Evolutionary conservation across 495 filamentous ascomycete genomes (phyloP).

Genomic region (Chaetomium cochliodes): DNA sequence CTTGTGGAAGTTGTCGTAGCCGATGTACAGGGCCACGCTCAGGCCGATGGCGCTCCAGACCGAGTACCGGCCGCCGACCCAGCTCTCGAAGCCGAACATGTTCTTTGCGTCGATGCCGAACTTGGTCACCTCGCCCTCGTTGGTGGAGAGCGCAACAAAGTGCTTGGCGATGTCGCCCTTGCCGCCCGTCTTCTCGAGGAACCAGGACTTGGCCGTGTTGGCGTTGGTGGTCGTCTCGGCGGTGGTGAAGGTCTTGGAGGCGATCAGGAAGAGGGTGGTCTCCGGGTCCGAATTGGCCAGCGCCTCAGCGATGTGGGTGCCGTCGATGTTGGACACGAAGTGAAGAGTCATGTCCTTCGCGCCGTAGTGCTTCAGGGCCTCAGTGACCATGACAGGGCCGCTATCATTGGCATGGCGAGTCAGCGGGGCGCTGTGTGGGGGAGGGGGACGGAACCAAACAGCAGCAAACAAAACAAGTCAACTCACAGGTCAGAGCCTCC

Average conservation of each 20-base stretch:
- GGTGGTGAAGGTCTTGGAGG: constrained; percentile 99
- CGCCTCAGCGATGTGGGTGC: constrained; percentile 95
- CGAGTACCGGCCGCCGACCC: constrained; percentile 97
- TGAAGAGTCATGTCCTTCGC: constrained; percentile 81
- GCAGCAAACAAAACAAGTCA: constrained; percentile 49
- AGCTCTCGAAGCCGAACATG: constrained; percentile 98
- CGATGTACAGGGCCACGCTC: constrained; percentile 89
- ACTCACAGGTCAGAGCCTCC: constrained; percentile 96
- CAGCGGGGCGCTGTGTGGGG: neutral
- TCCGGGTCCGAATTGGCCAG: constrained; percentile 85
- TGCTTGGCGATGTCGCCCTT: constrained; percentile 93
- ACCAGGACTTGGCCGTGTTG: constrained; percentile 95
- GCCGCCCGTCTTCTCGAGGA: constrained; percentile 73
- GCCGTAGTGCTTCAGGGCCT: constrained; percentile 92
- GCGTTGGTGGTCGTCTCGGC: constrained; percentile 97
- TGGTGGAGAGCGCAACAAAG: constrained; percentile 97
- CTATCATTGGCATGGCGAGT: constrained; percentile 43
- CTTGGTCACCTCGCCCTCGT: constrained; percentile 90
- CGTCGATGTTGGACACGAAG: constrained; percentile 99
- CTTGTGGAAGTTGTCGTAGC: constrained; percentile 94
- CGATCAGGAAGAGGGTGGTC: constrained; percentile 95
- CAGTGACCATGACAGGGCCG: constrained; percentile 97
- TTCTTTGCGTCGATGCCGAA: constrained; percentile 97
- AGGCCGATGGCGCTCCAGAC: constrained; percentile 99
- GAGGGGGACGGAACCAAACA: neutral